Evolutionary conservation across 1,284 basidiomycete species (phyloP).

Genomic region (Papiliotrema nemorosa): DNA sequence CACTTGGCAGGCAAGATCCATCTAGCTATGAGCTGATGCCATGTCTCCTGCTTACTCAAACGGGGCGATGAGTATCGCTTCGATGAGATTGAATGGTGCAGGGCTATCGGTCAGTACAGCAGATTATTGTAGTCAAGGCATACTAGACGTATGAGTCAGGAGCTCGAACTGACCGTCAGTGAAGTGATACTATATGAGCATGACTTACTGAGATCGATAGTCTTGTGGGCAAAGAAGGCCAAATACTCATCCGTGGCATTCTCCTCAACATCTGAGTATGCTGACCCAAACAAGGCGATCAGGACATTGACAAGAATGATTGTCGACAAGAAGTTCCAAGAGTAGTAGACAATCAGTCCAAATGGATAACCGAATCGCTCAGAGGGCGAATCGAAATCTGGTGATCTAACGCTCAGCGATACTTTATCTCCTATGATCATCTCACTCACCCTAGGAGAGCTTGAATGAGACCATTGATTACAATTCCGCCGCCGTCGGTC

Average conservation of each 20-base stretch:
- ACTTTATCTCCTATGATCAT: not conserved
- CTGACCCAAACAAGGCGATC: constrained; percentile 88
- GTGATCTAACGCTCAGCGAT: constrained; percentile 56
- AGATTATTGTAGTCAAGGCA: constrained; percentile 8
- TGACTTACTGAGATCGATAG: constrained; percentile 60
- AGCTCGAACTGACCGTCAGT: constrained; percentile 56
- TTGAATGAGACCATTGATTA: constrained; percentile 74
- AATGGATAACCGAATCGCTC: constrained; percentile 55
- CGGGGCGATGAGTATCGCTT: constrained; percentile 73
- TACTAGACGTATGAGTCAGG: constrained; percentile 59
- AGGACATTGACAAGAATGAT: constrained; percentile 89
- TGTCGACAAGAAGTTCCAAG: constrained; percentile 82
- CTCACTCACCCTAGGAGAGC: constrained; percentile 67
- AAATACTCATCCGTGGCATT: constrained; percentile 55
- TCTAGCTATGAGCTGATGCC: constrained; percentile 52
- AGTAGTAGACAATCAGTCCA: constrained; percentile 76
- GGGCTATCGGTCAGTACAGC: constrained; percentile 17
- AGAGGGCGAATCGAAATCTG: constrained; percentile 68
- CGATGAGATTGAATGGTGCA: constrained; percentile 74
- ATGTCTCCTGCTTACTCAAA: constrained; percentile 62
- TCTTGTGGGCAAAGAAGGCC: constrained; percentile 83
- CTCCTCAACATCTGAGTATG: constrained; percentile 70
- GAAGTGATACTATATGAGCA: not conserved
- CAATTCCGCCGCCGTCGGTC: constrained; percentile 57
- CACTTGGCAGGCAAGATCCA: constrained; percentile 26